These are phyloP conservation scores for Acanthamoeba sp. DNA, from an alignment of 208 protist genomes.

Conservation along the genomic window DNA sequence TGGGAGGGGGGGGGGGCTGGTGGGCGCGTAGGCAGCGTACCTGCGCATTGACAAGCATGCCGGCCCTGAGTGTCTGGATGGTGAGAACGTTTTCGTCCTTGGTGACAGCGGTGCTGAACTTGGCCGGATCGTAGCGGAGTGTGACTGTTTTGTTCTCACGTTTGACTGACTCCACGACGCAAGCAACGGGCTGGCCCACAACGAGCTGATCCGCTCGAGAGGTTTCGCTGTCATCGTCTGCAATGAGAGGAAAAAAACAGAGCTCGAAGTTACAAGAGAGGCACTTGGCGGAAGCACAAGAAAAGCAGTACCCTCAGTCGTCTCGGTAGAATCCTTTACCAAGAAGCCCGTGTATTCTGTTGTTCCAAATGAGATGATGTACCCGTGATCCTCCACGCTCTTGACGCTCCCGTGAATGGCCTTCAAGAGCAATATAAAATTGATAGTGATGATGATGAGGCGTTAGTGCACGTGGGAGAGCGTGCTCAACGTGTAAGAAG, in stretches of 20 bases:
- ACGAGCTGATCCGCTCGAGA: not conserved
- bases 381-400: slow-evolving; percentile 74
- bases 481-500: not conserved
- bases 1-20: no score
- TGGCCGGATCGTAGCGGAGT: not conserved
- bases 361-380: slow-evolving; percentile 70
- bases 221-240: not conserved
- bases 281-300: not conserved
- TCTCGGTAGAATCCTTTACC: not conserved
- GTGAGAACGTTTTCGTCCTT: slow-evolving; percentile 69
- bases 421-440: not conserved
- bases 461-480: not conserved
- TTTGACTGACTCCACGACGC: slow-evolving; percentile 66
- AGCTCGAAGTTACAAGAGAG: not conserved
- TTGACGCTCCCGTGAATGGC: slow-evolving; percentile 59
- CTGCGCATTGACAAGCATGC: slow-evolving; percentile 62
- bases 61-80: slow-evolving; percentile 54
- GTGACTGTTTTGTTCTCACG: slow-evolving; percentile 58
- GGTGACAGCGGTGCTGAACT: not conserved
- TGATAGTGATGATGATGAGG: not conserved
- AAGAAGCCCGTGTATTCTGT: slow-evolving; percentile 68
- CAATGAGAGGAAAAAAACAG: not conserved
- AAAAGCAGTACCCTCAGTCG: not conserved
- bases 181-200: slow-evolving; percentile 19
- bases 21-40: not conserved